These are phyloP conservation scores for Talaromyces sp. DNA, from an alignment of 2,329 filamentous ascomycete genomes.

Conservation along the genomic window DNA sequence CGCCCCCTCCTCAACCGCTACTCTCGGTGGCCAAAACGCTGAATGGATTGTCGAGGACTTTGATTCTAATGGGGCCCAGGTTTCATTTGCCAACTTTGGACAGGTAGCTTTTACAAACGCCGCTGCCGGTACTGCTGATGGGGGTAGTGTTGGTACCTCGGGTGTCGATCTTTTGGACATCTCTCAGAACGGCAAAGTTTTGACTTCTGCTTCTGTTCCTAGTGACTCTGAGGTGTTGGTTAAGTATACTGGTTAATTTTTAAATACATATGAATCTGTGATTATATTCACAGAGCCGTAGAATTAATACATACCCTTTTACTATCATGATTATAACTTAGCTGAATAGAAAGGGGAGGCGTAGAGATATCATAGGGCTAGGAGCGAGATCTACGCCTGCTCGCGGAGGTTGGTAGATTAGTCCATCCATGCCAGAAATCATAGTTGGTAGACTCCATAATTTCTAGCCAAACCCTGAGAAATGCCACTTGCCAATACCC, in stretches of 20 bases:
- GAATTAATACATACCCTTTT: too few species aligned
- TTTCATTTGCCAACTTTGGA: conserved; percentile 49
- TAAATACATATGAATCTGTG: neutral
- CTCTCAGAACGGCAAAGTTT: conserved; percentile 40
- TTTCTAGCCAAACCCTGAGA: neutral
- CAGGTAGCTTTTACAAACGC: conserved; percentile 40
- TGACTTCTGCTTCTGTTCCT: conserved; percentile 27
- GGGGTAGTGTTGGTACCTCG: conserved; percentile 28
- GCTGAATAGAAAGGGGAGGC: neutral
- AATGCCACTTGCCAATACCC: neutral
- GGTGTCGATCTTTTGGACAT: conserved; percentile 48
- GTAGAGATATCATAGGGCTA: neutral
- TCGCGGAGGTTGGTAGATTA: neutral
- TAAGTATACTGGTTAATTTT: conserved; percentile 18
- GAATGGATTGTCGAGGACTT: conserved; percentile 64
- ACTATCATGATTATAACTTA: too few species aligned
- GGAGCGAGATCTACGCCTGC: neutral
- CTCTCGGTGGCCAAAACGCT: conserved; percentile 55
- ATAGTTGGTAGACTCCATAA: neutral
- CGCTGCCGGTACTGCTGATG: conserved; percentile 24
- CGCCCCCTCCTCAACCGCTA: conserved; percentile 34
- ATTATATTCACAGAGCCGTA: neutral
- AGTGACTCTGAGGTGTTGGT: conserved; percentile 30
- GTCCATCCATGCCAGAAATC: neutral
- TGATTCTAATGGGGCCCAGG: conserved; percentile 35